Evolutionary conservation across 1,139 yeast species (phyloP).

Genomic region (Pneumocystis murina): DNA sequence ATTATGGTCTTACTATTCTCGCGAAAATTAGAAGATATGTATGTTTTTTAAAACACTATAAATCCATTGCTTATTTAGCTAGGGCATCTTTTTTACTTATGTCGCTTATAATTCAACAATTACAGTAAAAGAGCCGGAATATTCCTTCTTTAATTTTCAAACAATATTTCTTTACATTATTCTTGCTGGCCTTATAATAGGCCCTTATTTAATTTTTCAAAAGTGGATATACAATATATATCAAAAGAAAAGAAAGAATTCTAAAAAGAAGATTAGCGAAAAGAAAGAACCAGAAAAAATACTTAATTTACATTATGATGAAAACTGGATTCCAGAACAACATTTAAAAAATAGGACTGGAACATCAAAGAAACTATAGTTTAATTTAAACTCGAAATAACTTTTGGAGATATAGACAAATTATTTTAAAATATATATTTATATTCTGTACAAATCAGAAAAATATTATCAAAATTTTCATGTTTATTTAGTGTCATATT

Average conservation of each 20-base stretch:
- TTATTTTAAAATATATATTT: neutral
- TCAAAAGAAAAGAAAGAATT: neutral
- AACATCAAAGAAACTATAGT: neutral
- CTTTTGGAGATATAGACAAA: neutral
- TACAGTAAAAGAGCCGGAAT: neutral
- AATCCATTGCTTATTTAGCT: neutral
- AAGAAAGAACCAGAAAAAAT: neutral
- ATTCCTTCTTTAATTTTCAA: neutral
- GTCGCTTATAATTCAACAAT: neutral
- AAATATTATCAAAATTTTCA: neutral
- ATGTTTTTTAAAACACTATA: neutral
- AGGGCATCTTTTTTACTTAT: neutral
- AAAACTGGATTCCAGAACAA: neutral
- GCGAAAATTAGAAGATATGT: neutral
- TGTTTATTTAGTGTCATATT: neutral
- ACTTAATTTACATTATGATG: neutral
- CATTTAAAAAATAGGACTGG: neutral
- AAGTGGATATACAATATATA: neutral
- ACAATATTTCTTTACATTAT: neutral
- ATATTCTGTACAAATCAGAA: too few relatives aligned
- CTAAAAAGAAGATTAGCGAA: neutral
- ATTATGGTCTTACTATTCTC: neutral
- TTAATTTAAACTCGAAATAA: neutral
- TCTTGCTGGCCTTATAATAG: neutral
- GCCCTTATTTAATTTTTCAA: neutral